Evolutionary conservation across 1,284 basidiomycete species (phyloP), one percentile per base, ranked within the genome.

Genomic region (Pseudozyma hubeiensis): DNA sequence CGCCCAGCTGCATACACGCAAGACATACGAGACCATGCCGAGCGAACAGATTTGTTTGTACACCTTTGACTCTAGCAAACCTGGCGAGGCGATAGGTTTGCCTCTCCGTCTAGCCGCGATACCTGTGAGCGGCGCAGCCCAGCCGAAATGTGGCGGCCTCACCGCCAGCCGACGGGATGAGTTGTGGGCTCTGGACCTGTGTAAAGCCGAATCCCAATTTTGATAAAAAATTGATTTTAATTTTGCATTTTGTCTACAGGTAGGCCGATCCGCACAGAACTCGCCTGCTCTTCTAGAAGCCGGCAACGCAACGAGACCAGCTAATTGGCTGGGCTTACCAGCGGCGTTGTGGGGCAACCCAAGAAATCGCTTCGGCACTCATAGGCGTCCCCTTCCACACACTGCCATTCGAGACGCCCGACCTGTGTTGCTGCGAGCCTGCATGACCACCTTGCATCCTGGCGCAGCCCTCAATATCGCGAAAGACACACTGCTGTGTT

Each of bases 161-260:
- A 62, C 19, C 33, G 51, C 46, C 59, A 50, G 47, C 47, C 47
- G 52, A 54, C 46, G 52, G 53, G 17, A 43, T 14, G 31, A 7
- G 34, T 46, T 24, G 17, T 1, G 7, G 14, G 39, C 30, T 45
- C 31, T n/a, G 7, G 7, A n/a, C 24, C 34, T 13, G 33, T 44
- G 17, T 13, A 14, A 16, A 34, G 40, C 33, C 14, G 19, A 19
- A 30, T 35, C 14, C 6, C n/a, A n/a, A 16, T 43, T 53, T 9
- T 53, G 24, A 16, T 55, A 33, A 34, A 9, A n/a, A 46, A 29
- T 48, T 48, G 19, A 48, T 39, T 9, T 37, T 37, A 14, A 37
- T 37, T 10, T 37, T 37, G 14, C 14, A 37, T 10, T 10, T 10
- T 37, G 14, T 37, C 24, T 24, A 54, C 37, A 30, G 9, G 6